Conservation (phyloP, 306 rosid species). For the Trichosanthes truncata region DNA sequence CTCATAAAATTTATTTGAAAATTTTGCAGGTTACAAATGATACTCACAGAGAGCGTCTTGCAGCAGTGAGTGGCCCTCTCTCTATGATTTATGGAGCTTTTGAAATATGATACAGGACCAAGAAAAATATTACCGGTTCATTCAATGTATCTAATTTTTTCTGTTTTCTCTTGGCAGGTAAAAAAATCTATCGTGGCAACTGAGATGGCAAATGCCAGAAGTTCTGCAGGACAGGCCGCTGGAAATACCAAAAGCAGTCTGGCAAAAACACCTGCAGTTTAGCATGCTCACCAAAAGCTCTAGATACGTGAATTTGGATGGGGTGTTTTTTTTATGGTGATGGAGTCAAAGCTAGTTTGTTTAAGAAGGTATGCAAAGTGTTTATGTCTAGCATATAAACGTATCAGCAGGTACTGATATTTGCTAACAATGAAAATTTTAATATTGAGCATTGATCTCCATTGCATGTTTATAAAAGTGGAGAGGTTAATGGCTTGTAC, state of each 20-base stretch:
- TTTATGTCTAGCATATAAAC: not conserved
- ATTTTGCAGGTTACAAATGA: slow-evolving; percentile 53
- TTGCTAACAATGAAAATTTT: not conserved
- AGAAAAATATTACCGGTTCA: not conserved
- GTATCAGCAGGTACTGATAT: not conserved
- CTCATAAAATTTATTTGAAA: slow-evolving; percentile 14
- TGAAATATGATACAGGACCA: not conserved
- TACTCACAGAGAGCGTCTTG: slow-evolving; percentile 84
- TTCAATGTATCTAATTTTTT: not conserved
- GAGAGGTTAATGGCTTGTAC: not conserved
- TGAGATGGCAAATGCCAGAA: slow-evolving; percentile 50
- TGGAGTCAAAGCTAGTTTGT: not conserved
- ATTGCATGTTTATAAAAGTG: not conserved
- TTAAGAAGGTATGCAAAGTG: slow-evolving; percentile 24
- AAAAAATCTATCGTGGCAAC: slow-evolving; percentile 61
- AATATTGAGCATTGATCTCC: not conserved
- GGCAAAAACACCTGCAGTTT: slow-evolving; percentile 51
- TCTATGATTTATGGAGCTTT: not conserved
- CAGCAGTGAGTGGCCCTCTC: slow-evolving; percentile 50
- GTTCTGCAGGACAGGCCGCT: slow-evolving; percentile 64
- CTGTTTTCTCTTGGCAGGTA: slow-evolving; percentile 41
- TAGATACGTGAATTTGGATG: slow-evolving; percentile 25
- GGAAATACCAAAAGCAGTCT: slow-evolving; percentile 63
- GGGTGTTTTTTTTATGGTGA: slow-evolving; percentile 4
- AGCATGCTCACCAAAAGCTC: slow-evolving; percentile 45